These are phyloP conservation scores for Claviceps humidiphila DNA, from an alignment of 2,329 filamentous ascomycete species.

Conservation along the genomic window DNA sequence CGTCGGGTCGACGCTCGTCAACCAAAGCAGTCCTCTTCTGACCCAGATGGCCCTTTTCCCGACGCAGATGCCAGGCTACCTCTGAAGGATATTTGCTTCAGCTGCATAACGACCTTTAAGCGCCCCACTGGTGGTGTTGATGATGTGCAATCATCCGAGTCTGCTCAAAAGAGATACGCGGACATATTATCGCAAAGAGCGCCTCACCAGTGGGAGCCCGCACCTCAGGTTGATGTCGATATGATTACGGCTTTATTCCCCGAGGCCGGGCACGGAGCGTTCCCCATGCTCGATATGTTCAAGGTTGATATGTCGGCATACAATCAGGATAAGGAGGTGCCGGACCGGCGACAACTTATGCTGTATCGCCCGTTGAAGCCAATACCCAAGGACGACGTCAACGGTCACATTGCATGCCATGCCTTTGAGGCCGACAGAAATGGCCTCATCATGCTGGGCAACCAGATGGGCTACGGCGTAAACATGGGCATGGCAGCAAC, in stretches of 20 bases:
- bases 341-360: conserved; percentile 34
- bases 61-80: conserved; percentile 24
- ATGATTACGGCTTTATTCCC: conserved; percentile 23
- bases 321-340: conserved; percentile 27
- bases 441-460: conserved; percentile 36
- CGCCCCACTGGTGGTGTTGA: conserved; percentile 22
- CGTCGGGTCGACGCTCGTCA: conserved; percentile 36
- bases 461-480: conserved; percentile 34
- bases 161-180: conserved; percentile 30
- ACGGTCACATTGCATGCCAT: conserved; percentile 34
- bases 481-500: conserved; percentile 29
- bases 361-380: conserved; percentile 35
- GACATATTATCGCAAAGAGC: conserved; percentile 23
- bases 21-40: conserved; percentile 25
- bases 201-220: conserved; percentile 29
- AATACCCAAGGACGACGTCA: conserved; percentile 25
- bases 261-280: conserved; percentile 25
- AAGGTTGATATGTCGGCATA: conserved; percentile 38
- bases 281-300: conserved; percentile 39
- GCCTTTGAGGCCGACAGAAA: conserved; percentile 42
- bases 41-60: conserved; percentile 23
- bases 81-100: conserved; percentile 33
- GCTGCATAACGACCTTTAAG: conserved; percentile 40
- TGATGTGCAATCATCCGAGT: conserved; percentile 22
- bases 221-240: conserved; percentile 34